Evolutionary conservation across 331 rosid genomes (phyloP).

Genomic region (Cucumis variabilis): DNA sequence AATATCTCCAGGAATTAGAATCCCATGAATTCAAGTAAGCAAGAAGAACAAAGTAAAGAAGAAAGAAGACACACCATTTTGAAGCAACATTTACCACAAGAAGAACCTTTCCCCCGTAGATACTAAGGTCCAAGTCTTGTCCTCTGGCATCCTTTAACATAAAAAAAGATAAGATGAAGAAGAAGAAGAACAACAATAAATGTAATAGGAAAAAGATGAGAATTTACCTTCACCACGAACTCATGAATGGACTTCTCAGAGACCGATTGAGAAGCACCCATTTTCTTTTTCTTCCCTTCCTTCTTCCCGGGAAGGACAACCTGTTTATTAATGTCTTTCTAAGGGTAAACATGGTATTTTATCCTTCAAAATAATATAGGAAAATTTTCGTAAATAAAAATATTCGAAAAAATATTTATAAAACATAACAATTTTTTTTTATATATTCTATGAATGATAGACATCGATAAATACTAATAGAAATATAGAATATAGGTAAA

Average conservation of each 20-base stretch:
- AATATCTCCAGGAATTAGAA: not conserved
- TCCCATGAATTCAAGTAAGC: not conserved
- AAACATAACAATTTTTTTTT: too few relatives aligned
- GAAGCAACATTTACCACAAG: constrained; percentile 92
- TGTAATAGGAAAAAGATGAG: not conserved
- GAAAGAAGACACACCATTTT: constrained; percentile 64
- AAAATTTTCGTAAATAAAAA: too few relatives aligned
- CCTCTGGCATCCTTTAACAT: constrained; percentile 67
- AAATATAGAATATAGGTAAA: too few relatives aligned
- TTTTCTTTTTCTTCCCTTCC: not conserved
- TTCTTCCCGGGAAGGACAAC: not conserved
- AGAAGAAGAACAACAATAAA: not conserved
- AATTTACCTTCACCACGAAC: constrained; percentile 78
- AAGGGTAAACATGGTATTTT: not conserved
- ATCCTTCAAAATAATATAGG: not conserved
- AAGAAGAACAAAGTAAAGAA: not conserved
- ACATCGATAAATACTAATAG: too few relatives aligned
- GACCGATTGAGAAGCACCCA: constrained; percentile 83
- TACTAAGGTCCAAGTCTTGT: constrained; percentile 69
- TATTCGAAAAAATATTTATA: too few relatives aligned
- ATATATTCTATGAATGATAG: too few relatives aligned
- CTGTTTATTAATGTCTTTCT: not conserved
- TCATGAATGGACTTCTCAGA: constrained; percentile 73
- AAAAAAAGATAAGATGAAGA: not conserved
- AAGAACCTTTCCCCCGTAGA: constrained; percentile 78